Evolutionary conservation across 192 early-diverging fungal genomes (phyloP).

Genomic region (Gonapodya sp.): DNA sequence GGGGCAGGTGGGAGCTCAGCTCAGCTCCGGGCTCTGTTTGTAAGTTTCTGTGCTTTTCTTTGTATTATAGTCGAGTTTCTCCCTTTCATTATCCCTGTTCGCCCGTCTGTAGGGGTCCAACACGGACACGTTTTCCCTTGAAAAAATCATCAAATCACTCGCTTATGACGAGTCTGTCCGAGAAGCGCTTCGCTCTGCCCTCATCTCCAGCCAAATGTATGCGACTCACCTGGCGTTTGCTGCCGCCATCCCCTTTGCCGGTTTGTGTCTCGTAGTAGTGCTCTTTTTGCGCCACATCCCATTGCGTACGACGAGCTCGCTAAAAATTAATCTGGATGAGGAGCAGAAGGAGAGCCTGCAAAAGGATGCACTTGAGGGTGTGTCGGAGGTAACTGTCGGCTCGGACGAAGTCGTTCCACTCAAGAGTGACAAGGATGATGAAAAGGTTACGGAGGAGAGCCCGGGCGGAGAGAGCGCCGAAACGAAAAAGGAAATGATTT

Average conservation of each 20-base stretch:
- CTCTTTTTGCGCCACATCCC: conserved; percentile 3
- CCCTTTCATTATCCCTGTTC: too few relatives aligned
- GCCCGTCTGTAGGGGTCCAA: background rate
- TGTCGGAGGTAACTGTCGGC: too few relatives aligned
- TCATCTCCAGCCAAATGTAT: background rate
- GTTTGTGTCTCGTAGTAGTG: background rate
- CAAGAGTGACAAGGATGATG: too few relatives aligned
- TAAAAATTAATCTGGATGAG: background rate
- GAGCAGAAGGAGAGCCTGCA: too few relatives aligned
- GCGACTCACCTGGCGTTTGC: conserved; percentile 1
- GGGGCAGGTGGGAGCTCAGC: background rate
- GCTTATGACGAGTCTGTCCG: background rate
- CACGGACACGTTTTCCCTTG: background rate
- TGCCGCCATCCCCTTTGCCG: background rate
- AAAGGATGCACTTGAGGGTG: too few relatives aligned
- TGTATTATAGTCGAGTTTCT: too few relatives aligned
- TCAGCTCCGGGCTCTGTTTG: background rate
- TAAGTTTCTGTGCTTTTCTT: background rate
- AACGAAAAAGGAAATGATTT: too few relatives aligned
- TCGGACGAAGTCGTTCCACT: too few relatives aligned
- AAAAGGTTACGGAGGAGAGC: too few relatives aligned
- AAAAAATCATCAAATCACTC: background rate
- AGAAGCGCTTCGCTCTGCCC: background rate
- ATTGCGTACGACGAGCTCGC: background rate
- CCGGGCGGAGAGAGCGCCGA: too few relatives aligned